Conservation (phyloP, 1,284 basidiomycete species). For the Apiotrichum siamense region DNA sequence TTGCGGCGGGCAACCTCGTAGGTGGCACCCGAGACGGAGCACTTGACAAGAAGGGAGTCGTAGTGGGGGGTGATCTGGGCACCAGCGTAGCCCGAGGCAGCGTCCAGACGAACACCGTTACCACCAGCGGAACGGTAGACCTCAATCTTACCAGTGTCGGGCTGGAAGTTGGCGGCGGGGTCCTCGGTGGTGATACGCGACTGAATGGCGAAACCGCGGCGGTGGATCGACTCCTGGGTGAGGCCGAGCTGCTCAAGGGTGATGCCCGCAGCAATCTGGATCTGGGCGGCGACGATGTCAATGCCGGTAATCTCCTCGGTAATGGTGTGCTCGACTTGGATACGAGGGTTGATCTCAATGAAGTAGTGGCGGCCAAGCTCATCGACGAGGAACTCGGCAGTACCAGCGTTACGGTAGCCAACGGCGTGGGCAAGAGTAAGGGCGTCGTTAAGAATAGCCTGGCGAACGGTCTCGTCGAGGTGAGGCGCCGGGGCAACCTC, state of each 20-base stretch:
- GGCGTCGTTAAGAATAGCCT: constrained; percentile 82
- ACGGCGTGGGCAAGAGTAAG: constrained; percentile 90
- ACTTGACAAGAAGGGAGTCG: constrained; percentile 96
- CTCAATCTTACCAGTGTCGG: constrained; percentile 98
- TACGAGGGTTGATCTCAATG: constrained; percentile 97
- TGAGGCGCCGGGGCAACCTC: constrained; percentile 97
- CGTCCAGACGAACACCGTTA: constrained; percentile 96
- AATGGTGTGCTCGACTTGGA: constrained; percentile 97
- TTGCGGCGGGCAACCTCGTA: constrained; percentile 98
- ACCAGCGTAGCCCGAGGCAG: constrained; percentile 95
- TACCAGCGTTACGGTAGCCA: constrained; percentile 92
- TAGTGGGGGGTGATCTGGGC: constrained; percentile 99
- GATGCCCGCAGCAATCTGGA: constrained; percentile 96
- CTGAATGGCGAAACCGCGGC: constrained; percentile 96
- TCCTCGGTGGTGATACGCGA: constrained; percentile 99
- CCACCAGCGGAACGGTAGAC: constrained; percentile 98
- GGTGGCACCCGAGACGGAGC: constrained; percentile 90
- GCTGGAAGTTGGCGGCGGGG: constrained; percentile 83
- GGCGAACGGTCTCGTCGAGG: constrained; percentile 81
- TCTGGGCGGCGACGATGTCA: constrained; percentile 96
- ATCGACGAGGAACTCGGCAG: constrained; percentile 94
- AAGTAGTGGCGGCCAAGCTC: constrained; percentile 94
- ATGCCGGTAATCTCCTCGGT: constrained; percentile 99
- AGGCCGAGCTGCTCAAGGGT: constrained; percentile 92
- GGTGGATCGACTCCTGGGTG: constrained; percentile 92